Base-by-base conservation (phyloP, 1,284 basidiomycete species). In the Marasmius sp. region DNA sequence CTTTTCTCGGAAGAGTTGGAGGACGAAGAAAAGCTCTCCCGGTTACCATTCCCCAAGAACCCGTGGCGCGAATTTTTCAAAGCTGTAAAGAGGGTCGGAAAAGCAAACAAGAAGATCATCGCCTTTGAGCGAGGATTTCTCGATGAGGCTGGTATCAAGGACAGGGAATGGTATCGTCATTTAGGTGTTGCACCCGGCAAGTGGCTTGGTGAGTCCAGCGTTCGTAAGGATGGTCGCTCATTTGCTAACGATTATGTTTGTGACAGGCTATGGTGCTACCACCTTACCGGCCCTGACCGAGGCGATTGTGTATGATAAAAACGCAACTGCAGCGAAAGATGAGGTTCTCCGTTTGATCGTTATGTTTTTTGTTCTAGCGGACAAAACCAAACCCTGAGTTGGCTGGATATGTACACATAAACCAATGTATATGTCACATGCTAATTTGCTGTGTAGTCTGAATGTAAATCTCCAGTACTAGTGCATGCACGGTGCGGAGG, bases 71-170 rank as follows among this genome's bases (percentile, higher is more conserved):
- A 83, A 62, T 77, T 94, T 68, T 79, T 85, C 64, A 80, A 82
- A 66, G 86, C 89, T 3, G 82, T 85, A 6, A 81, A 83, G 67
- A 83, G 87, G 43, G 84, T 96, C 45, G 80, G 81, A 48, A 72
- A 64, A 38, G 83, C 88, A 55, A 97, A 97, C 74, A 78, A 82
- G 75, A 90, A 89, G 72, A 77, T 96, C 38, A 78, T 83, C 39
- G 70, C 75, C 3, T 97, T 97, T 68, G 96, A 98, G 74, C 83
- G 83, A 59, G 94, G 93, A 10, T 94, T 98, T 75, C 88, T 97
- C 67, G 87, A 87, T 6, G 80, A 91, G 67, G 84, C 82, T 20
- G 96, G 96, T 0, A 80, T 93, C 57, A 88, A 87, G 71, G 89
- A 90, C 62, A 83, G 93, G 36, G 88, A 93, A 72, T 96, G 94